These are phyloP conservation scores for Mallotus nudiflorus DNA, from an alignment of 345 rosid species.

Conservation along the genomic window DNA sequence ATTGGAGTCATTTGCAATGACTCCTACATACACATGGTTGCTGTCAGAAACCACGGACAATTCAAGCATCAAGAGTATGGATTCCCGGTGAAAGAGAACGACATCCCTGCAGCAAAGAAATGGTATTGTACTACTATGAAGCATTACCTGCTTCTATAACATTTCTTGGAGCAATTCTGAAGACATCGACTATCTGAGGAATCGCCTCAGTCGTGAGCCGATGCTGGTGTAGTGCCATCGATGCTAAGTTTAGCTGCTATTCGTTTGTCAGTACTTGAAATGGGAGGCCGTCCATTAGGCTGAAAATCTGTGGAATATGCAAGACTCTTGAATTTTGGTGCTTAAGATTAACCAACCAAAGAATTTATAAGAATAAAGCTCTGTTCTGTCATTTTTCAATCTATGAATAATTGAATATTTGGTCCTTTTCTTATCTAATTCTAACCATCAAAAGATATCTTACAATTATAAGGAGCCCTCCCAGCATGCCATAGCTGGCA, in stretches of 20 bases:
- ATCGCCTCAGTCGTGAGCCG: conserved; percentile 42
- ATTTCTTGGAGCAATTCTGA: conserved; percentile 53
- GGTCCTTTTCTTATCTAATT: too few species aligned
- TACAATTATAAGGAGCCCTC: conserved; percentile 19
- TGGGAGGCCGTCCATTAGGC: conserved; percentile 41
- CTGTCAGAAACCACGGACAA: too few species aligned
- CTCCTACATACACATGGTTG: too few species aligned
- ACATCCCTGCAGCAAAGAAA: too few species aligned
- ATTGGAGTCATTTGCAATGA: too few species aligned
- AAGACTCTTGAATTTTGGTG: neutral
- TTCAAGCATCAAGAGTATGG: too few species aligned
- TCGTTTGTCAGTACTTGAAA: conserved; percentile 14
- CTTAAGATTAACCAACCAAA: neutral
- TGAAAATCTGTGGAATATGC: conserved; percentile 28
- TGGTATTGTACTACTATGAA: too few species aligned
- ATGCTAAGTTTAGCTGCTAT: conserved; percentile 1
- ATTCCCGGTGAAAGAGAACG: too few species aligned
- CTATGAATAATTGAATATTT: neutral
- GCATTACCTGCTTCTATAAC: conserved; percentile 55
- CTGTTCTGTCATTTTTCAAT: too few species aligned
- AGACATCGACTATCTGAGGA: conserved; percentile 41
- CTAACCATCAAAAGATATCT: neutral
- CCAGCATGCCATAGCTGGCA: conserved; percentile 37
- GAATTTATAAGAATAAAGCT: too few species aligned
- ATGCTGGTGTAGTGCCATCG: conserved; percentile 1